Percentiles rank a stretch among this genome's conserved stretches.
Conservation (phyloP, 2,329 filamentous ascomycete genomes). For the Sporothrix schenckii region DNA sequence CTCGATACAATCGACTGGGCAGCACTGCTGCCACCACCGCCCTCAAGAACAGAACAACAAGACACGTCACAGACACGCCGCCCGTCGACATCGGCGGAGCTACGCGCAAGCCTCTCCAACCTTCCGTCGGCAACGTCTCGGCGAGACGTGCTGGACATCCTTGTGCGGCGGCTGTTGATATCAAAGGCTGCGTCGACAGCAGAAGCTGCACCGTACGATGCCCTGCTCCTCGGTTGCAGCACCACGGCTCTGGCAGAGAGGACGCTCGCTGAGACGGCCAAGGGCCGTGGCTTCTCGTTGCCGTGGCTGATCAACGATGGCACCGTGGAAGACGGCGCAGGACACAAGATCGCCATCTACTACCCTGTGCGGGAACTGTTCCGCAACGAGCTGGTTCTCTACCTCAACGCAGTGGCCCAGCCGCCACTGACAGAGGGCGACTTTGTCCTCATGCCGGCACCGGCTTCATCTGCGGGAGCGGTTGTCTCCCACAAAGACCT, state of each 20-base stretch:
- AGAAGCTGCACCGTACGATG: constrained; percentile 55
- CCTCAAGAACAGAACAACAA: constrained; percentile 21
- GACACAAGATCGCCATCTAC: constrained; percentile 54
- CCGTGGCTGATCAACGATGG: constrained; percentile 84
- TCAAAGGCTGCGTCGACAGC: constrained; percentile 59
- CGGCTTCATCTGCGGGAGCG: constrained; percentile 34
- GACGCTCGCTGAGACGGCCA: constrained; percentile 84
- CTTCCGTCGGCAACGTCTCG: constrained; percentile 75
- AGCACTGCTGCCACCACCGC: constrained; percentile 43
- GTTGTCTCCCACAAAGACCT: constrained; percentile 71
- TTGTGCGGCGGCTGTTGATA: constrained; percentile 73
- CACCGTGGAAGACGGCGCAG: constrained; percentile 37
- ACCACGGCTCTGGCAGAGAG: constrained; percentile 87
- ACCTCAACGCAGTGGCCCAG: constrained; percentile 58
- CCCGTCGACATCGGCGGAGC: constrained; percentile 45
- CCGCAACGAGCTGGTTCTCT: constrained; percentile 74
- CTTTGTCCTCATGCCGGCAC: constrained; percentile 48
- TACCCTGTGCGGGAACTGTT: constrained; percentile 86
- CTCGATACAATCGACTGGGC: constrained; percentile 59
- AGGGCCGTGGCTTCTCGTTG: constrained; percentile 81
- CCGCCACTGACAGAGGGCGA: constrained; percentile 41
- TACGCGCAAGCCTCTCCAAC: constrained; percentile 60
- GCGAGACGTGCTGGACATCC: constrained; percentile 70
- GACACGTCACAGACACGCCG: background rate
- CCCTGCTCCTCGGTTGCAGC: constrained; percentile 79